Evolutionary conservation across 2,329 filamentous ascomycete genomes (phyloP), one percentile per base, ranked within the genome.

Genomic region (Chaetomium globosum): DNA sequence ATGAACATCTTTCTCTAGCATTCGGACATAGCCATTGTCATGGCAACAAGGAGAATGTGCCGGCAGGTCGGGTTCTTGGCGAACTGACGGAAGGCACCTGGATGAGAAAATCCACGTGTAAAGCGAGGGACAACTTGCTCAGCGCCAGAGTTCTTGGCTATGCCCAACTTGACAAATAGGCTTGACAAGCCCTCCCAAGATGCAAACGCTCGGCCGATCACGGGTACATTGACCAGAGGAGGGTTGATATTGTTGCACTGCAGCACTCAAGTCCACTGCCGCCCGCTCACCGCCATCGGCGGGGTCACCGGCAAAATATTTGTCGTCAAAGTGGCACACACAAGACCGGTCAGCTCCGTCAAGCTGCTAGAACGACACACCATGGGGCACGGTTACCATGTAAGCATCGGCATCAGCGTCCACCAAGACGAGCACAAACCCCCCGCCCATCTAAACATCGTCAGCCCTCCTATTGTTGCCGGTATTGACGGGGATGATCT

Each of bases 321-420:
- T 64, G 55, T 64, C 63, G 43, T 64, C 55, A 10, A 69, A 69
- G 65, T 69, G n/a, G 10, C 33, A 10, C 12, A 5, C 4, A 46
- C 4, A 4, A 43, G 5, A 26, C 7, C 2, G 3, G 53, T 64
- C 12, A 66, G 56, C 21, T 30, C 13, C 2, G 31, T 2, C 26
- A 21, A 21, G 26, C 26, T 2, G 26, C 26, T 26, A 26, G 26
- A 2, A 26, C 26, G 26, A 26, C 2, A 4, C 26, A 26, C 4
- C 26, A 26, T 26, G 26, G 26, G 4, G 26, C 26, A 26, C 26
- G 26, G 26, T 26, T 26, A 69, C 67, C 61, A 69, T 16, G 33
- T 69, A 69, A 4, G 60, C 59, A 61, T 69, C 67, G 2, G 65
- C 61, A 33, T 69, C 65, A 2, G 67, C 67, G 33, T 69, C 67